Conservation (phyloP, 768 basidiomycete species). For the Hypholoma sublateritium region DNA sequence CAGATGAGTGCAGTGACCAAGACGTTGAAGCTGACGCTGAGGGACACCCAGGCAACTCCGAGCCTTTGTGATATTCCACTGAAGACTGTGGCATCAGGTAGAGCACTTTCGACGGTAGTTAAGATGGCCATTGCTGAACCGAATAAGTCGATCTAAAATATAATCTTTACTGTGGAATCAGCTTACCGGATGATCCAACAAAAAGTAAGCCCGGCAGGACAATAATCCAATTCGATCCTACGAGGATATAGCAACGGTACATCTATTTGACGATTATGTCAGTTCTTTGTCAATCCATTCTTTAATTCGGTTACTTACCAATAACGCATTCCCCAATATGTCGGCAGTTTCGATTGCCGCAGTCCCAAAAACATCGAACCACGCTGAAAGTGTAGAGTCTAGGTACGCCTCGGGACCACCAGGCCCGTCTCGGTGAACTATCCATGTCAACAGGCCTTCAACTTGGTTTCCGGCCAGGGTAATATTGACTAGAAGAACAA, state of each 20-base stretch:
- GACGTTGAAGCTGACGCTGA: conserved; percentile 3
- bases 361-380: background rate
- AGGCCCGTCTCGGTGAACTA: background rate
- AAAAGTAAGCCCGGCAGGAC: background rate
- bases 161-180: background rate
- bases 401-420: conserved; percentile 4
- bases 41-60: conserved; percentile 4
- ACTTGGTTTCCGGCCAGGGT: background rate
- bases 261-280: background rate
- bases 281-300: background rate
- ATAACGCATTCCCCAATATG: background rate
- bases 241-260: background rate
- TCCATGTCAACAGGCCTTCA: background rate
- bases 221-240: background rate
- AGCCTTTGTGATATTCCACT: background rate
- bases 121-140: conserved; percentile 1
- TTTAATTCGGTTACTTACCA: background rate
- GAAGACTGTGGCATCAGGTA: background rate
- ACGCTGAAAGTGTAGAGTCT: background rate
- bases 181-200: too few species aligned
- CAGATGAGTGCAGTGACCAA: conserved; percentile 3
- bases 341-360: background rate
- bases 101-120: conserved; percentile 1
- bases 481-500: background rate
- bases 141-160: background rate